Percentiles rank a stretch among this genome's conserved stretches.
These are phyloP conservation scores for Dentipellis fragilis DNA, from an alignment of 768 basidiomycete genomes.

Conservation along the genomic window DNA sequence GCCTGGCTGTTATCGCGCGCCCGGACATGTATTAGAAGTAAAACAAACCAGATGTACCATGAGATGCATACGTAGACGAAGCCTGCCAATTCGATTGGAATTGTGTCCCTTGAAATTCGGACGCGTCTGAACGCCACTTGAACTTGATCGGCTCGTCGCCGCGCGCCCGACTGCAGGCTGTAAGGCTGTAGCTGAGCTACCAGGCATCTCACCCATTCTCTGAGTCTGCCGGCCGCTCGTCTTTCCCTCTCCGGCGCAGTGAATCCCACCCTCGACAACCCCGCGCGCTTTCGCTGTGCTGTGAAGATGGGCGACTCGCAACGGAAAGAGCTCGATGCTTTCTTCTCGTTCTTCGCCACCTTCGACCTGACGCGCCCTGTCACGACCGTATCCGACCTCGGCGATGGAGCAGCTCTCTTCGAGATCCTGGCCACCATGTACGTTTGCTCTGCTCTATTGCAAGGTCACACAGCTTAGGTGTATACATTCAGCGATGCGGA, in stretches of 20 bases:
- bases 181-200: too few relatives aligned
- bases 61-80: too few relatives aligned
- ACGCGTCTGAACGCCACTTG: too few relatives aligned
- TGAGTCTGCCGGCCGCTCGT: background rate
- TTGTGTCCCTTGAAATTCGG: too few relatives aligned
- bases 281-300: background rate
- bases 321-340: conserved; percentile 65
- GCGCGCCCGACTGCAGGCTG: too few relatives aligned
- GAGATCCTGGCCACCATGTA: conserved; percentile 72
- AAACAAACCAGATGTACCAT: too few relatives aligned
- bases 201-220: too few relatives aligned
- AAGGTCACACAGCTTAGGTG: conserved; percentile 1
- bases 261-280: too few relatives aligned
- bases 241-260: background rate
- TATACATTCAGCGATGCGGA: conserved; percentile 51
- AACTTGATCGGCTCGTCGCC: too few relatives aligned
- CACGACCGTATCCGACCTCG: conserved; percentile 56
- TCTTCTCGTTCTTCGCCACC: conserved; percentile 70
- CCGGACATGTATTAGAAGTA: too few relatives aligned
- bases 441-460: conserved; percentile 19
- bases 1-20: background rate
- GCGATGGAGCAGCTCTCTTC: conserved; percentile 70
- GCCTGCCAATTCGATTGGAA: too few relatives aligned
- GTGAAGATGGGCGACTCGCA: conserved; percentile 24
- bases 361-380: conserved; percentile 62